phyloP scores from a whole-genome alignment of 805 yeast species.

The Saturnispora bothae region DNA sequence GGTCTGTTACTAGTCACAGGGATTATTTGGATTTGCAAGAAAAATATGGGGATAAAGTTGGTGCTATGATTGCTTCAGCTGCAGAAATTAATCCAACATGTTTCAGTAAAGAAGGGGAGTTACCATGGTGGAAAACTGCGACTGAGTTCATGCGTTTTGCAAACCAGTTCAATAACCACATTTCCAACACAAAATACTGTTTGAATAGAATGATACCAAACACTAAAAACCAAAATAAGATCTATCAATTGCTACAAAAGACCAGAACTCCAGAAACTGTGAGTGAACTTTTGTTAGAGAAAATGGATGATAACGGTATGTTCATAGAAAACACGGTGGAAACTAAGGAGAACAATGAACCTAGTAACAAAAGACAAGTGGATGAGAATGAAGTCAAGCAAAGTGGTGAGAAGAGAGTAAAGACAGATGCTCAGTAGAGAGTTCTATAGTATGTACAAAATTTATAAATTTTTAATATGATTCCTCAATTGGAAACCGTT shows the following conservation, averaged over 20 bases:
- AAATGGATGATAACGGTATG: slow-evolving; percentile 29
- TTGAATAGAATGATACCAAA: slow-evolving; percentile 63
- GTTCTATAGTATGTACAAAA: not conserved
- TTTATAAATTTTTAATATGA: not conserved
- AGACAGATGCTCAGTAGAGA: not conserved
- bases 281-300: slow-evolving; percentile 24
- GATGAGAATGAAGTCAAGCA: slow-evolving; percentile 2
- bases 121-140: slow-evolving; percentile 45
- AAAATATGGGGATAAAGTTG: slow-evolving; percentile 49
- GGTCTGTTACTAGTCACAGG: slow-evolving; percentile 46
- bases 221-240: slow-evolving; percentile 24
- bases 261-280: slow-evolving; percentile 47
- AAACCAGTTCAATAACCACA: slow-evolving; percentile 44
- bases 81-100: slow-evolving; percentile 85
- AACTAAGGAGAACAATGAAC: slow-evolving; percentile 1
- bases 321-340: slow-evolving; percentile 3
- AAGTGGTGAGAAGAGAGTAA: not conserved
- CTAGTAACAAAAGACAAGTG: slow-evolving; percentile 9
- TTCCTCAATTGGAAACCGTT: not conserved
- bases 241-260: slow-evolving; percentile 47
- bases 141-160: slow-evolving; percentile 50
- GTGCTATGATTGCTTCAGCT: slow-evolving; percentile 88
- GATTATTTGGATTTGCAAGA: slow-evolving; percentile 46
- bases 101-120: slow-evolving; percentile 37
- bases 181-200: slow-evolving; percentile 74